Evolutionary conservation across 805 yeast species (phyloP).

Genomic region (Candida silvicultrix): DNA sequence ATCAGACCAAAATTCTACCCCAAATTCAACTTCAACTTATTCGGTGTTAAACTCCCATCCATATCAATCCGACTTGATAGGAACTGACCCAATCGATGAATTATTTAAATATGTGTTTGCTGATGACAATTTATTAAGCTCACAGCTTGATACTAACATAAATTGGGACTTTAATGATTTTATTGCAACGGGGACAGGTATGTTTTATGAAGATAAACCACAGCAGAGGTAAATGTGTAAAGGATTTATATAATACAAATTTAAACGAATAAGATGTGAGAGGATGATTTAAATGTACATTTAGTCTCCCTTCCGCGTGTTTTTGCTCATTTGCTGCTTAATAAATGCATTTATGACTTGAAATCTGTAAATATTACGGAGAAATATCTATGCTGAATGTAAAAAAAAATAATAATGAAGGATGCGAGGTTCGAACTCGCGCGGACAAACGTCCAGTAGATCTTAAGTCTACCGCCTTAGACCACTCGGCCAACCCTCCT

Average conservation of each 20-base stretch:
- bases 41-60: neutral
- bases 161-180: neutral
- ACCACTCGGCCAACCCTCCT: conserved; percentile 33
- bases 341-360: no score
- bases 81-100: conserved; percentile 9
- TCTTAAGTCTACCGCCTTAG: conserved; percentile 33
- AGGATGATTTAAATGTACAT: no score
- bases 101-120: conserved; percentile 6
- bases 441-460: conserved; percentile 29
- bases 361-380: neutral
- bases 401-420: conserved; percentile 22
- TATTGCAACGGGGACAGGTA: neutral
- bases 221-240: neutral
- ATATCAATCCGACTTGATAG: neutral
- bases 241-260: neutral
- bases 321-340: no score
- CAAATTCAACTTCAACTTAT: neutral
- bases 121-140: conserved; percentile 6
- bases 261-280: no score
- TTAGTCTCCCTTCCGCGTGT: no score
- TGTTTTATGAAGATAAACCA: neutral
- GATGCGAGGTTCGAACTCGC: conserved; percentile 34
- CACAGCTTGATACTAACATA: neutral
- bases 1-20: neutral
- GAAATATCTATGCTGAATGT: conserved; percentile 26